Conservation (phyloP, 306 rosid species). For the Argentina anserina region DNA sequence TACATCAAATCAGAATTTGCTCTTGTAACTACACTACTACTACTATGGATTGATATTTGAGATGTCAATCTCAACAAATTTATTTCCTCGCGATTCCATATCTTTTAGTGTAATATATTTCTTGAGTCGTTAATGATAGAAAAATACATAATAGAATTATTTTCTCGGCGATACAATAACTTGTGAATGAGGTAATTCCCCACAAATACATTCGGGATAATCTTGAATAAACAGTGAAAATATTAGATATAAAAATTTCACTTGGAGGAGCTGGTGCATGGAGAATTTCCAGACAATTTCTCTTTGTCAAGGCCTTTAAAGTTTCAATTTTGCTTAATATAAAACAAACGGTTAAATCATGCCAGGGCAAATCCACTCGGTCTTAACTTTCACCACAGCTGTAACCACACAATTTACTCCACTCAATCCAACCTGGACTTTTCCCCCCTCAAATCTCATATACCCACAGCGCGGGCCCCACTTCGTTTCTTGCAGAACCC, state of each 20-base stretch:
- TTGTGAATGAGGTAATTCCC: too few species aligned
- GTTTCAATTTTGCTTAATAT: too few species aligned
- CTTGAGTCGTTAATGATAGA: too few species aligned
- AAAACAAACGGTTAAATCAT: neutral
- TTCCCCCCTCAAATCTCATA: neutral
- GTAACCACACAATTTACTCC: neutral
- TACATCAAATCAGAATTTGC: neutral
- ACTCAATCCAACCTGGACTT: constrained; percentile 2
- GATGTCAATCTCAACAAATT: too few species aligned
- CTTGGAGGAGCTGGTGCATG: neutral
- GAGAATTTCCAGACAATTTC: neutral
- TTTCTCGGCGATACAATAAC: too few species aligned
- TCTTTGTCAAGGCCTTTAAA: too few species aligned
- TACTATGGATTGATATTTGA: too few species aligned
- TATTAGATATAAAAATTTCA: neutral
- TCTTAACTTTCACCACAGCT: neutral
- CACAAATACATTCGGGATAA: too few species aligned
- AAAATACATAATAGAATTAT: too few species aligned
- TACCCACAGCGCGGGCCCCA: neutral
- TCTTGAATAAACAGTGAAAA: neutral
- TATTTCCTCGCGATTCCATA: too few species aligned
- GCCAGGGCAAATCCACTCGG: neutral
- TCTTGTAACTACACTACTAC: too few species aligned
- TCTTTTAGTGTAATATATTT: too few species aligned
- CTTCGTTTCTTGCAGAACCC: neutral